Percentiles rank a stretch among this genome's conserved stretches.
phyloP scores from a whole-genome alignment of 2,329 filamentous ascomycete species.

The Trichoderma arundinaceum region DNA sequence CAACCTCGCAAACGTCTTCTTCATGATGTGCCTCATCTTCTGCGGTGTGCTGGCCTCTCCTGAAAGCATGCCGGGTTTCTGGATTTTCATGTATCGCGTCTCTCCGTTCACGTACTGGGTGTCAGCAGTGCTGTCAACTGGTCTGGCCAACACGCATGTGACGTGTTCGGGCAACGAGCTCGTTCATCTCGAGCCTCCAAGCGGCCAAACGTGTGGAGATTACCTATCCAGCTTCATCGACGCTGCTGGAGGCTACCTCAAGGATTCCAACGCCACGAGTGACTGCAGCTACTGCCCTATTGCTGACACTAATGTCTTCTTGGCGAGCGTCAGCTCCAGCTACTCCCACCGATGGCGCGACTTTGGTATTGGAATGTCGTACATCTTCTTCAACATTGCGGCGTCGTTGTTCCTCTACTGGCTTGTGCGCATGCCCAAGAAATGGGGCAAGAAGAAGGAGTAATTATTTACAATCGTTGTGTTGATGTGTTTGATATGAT shows the following conservation, averaged over 20 bases:
- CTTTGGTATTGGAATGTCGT: slow-evolving; percentile 26
- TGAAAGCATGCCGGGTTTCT: slow-evolving; percentile 66
- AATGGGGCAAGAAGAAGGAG: slow-evolving; percentile 49
- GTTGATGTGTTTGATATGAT: not conserved
- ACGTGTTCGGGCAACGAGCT: slow-evolving; percentile 56
- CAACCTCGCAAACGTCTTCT: slow-evolving; percentile 45
- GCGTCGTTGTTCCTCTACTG: slow-evolving; percentile 25
- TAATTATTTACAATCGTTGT: not conserved
- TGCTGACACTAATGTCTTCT: slow-evolving; percentile 17
- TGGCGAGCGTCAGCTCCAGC: slow-evolving; percentile 20
- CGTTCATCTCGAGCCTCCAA: slow-evolving; percentile 57
- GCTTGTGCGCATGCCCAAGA: slow-evolving; percentile 28
- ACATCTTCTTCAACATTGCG: slow-evolving; percentile 17
- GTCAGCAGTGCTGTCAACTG: slow-evolving; percentile 63
- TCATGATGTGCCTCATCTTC: slow-evolving; percentile 68
- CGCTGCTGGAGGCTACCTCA: slow-evolving; percentile 8
- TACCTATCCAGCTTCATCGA: slow-evolving; percentile 61
- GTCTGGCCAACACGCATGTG: slow-evolving; percentile 60
- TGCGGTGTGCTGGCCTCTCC: slow-evolving; percentile 74
- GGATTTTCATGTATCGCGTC: slow-evolving; percentile 50
- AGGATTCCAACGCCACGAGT: slow-evolving; percentile 4
- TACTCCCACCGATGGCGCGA: slow-evolving; percentile 24
- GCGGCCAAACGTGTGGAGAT: slow-evolving; percentile 59
- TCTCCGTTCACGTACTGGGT: slow-evolving; percentile 49
- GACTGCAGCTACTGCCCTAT: slow-evolving; percentile 26